These are phyloP conservation scores for Trichosanthes cucumerina DNA, from an alignment of 306 rosid species.

Conservation along the genomic window DNA sequence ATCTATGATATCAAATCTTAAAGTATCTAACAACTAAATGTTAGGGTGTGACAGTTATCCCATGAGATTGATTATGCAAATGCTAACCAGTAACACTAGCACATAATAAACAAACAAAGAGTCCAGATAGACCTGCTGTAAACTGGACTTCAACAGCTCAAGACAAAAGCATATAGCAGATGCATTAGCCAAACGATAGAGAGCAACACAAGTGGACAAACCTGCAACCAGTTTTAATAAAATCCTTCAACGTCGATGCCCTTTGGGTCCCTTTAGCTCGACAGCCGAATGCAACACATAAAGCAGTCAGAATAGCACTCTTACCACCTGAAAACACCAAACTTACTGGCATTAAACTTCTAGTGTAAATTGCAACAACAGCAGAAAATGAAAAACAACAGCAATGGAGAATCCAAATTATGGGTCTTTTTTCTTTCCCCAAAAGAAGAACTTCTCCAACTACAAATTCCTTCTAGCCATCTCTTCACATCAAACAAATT, in stretches of 20 bases:
- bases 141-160: background rate
- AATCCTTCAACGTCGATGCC: slow-evolving; percentile 65
- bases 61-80: background rate
- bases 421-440: background rate
- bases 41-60: background rate
- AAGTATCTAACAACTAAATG: background rate
- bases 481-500: background rate
- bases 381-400: background rate
- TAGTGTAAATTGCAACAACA: background rate
- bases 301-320: slow-evolving; percentile 80
- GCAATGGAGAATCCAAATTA: background rate
- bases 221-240: slow-evolving; percentile 82
- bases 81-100: background rate
- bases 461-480: background rate
- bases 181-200: background rate
- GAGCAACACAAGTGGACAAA: slow-evolving; percentile 13
- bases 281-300: slow-evolving; percentile 86
- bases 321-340: slow-evolving; percentile 61
- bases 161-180: background rate
- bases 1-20: background rate
- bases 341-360: background rate
- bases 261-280: slow-evolving; percentile 90
- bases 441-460: background rate
- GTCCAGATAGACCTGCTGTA: background rate
- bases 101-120: background rate